Evolutionary conservation across 2,329 filamentous ascomycete genomes (phyloP), one percentile per base, ranked within the genome.

Genomic region (Huntiella abstrusa): DNA sequence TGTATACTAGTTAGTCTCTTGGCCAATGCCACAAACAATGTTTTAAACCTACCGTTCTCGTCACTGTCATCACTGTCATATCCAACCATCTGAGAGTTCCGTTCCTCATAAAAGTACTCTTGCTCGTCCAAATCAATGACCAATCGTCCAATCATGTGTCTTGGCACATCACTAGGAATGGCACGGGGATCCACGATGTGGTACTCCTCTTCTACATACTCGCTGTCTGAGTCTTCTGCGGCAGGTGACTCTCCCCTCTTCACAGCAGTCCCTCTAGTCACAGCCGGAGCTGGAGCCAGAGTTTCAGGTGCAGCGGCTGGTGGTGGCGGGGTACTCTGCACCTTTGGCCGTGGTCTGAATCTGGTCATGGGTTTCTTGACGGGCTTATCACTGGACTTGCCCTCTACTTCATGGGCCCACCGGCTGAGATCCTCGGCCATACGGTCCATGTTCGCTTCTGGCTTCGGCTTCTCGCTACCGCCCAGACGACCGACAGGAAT

Each of bases 201-300:
- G 53, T 80, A 80, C 36, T 75, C 77, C 50, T 79, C 75, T 38
- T 76, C 69, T 22, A 80, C 64, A 60, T 77, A 80, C 11, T 70
- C 68, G n/a, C 56, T 56, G n/a, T 66, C 61, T 15, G 59, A 62
- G 12, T 56, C 56, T n/a, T 66, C 61, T 16, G 59, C 62, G 2
- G 28, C 15, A 40, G 38, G 12, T 13, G 15, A 41, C 12, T n/a
- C 40, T 10, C 22, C 22, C 22, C 22, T 28, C 22, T 28, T 28
- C 10, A 28, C 22, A 19, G 36, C 5, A 22, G 36, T 12, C 15
- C 35, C 15, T 7, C 16, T 15, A 32, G 33, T 51, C 39, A 8
- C 46, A 43, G 43, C 3, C 4, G 40, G 15, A 32, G 39, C 39
- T 17, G 38, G 33, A 35, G 40, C 36, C 3, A 38, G n/a, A 33